Percentiles rank a stretch among this genome's conserved stretches.
phyloP scores from a whole-genome alignment of 2,329 filamentous ascomycete species.

The Colletotrichum paranaense region DNA sequence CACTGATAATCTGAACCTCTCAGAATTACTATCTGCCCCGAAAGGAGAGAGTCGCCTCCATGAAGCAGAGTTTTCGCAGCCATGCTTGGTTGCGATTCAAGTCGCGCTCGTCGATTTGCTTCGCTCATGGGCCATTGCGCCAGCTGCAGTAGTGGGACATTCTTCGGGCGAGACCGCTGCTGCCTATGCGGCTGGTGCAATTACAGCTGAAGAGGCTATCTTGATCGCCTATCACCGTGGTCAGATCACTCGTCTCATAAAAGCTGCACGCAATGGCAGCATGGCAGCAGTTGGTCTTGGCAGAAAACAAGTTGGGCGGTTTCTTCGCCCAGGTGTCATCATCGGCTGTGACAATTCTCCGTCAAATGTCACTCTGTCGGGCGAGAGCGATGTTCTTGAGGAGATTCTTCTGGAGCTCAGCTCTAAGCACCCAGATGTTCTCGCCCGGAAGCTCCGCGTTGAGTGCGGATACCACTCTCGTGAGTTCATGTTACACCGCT shows the following conservation, averaged over 20 bases:
- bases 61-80: conserved; percentile 55
- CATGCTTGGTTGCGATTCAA: conserved; percentile 59
- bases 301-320: conserved; percentile 38
- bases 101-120: conserved; percentile 55
- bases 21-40: conserved; percentile 25
- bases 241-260: conserved; percentile 37
- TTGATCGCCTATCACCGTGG: conserved; percentile 50
- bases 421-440: conserved; percentile 47
- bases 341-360: conserved; percentile 64
- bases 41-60: conserved; percentile 4
- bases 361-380: conserved; percentile 60
- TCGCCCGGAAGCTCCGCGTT: conserved; percentile 60
- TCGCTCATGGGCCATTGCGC: conserved; percentile 42
- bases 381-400: conserved; percentile 37
- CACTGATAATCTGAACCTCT: conserved; percentile 42
- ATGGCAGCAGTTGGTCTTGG: conserved; percentile 68
- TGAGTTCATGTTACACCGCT: neutral
- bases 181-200: conserved; percentile 47
- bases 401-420: conserved; percentile 39
- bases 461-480: conserved; percentile 65
- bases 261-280: conserved; percentile 47
- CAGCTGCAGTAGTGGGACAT: conserved; percentile 49
- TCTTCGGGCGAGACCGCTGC: conserved; percentile 54
- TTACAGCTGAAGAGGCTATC: conserved; percentile 45
- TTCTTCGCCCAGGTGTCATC: conserved; percentile 46